Percentiles rank a stretch among this genome's conserved stretches.
phyloP scores from a whole-genome alignment of 495 filamentous ascomycete species.

The Penicillium longicatenatum region DNA sequence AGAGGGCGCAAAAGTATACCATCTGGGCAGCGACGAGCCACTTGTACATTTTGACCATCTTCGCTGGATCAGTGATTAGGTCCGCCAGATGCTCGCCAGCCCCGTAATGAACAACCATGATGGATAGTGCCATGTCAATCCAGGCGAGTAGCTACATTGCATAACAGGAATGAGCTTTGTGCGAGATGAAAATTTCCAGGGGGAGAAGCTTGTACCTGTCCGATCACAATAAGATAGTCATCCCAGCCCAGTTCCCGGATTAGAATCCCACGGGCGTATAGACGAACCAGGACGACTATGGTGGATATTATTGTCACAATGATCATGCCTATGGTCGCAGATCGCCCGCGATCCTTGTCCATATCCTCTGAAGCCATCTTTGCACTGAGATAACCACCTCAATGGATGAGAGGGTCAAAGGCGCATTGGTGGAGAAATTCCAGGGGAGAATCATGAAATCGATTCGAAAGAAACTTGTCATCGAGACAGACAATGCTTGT shows the following conservation, averaged over 20 bases:
- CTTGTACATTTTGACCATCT: constrained; percentile 19
- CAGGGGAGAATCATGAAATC: too few relatives aligned
- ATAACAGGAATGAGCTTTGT: not conserved
- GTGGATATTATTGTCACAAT: constrained; percentile 7
- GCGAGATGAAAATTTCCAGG: not conserved
- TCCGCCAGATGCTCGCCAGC: constrained; percentile 5
- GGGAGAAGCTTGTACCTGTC: constrained; percentile 5
- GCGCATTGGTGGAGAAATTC: not conserved
- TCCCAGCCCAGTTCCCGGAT: constrained; percentile 13
- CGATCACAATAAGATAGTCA: constrained; percentile 10
- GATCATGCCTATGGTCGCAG: constrained; percentile 12
- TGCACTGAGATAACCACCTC: not conserved
- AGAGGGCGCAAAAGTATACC: constrained; percentile 23
- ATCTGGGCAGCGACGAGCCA: constrained; percentile 20
- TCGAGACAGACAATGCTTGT: not conserved
- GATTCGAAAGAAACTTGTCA: not conserved
- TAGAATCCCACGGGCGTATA: constrained; percentile 7
- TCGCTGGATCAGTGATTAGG: constrained; percentile 3
- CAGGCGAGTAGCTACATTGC: constrained; percentile 9
- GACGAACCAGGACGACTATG: constrained; percentile 10
- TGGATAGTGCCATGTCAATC: constrained; percentile 13
- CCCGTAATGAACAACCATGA: constrained; percentile 6
- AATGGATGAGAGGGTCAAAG: not conserved
- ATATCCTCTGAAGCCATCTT: not conserved
- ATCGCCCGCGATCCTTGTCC: constrained; percentile 13